Base-by-base conservation (phyloP, 208 protist genomes). In the Leishmania tropica region DNA sequence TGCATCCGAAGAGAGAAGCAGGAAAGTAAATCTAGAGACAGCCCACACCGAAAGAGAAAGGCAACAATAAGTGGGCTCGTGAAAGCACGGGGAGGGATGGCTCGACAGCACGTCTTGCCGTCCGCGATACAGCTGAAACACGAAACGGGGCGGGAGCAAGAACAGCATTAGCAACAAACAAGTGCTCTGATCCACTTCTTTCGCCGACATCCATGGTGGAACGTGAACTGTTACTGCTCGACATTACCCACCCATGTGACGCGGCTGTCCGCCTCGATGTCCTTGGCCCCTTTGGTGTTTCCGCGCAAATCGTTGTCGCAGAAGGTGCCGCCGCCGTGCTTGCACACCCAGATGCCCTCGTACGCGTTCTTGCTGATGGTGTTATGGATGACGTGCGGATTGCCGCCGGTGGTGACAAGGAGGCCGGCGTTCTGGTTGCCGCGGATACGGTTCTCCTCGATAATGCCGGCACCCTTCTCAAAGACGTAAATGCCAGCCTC, bases 301-400 rank as follows among this genome's bases (percentile, higher is more conserved):
- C 87, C 84, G 60, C 91, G 92, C 62, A 98, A 81, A 76, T 98
- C 94, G 76, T 98, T 98, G 70, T 91, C 86, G 81, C 86, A 89
- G 80, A 96, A 96, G 42, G 87, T 92, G 37, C 93, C 93, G 53
- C 87, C 81, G 21, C 95, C 95, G 35, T 70, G 82, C 76, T 96
- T 95, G 85, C 95, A 98, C 60, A 98, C 90, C 94, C 95, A 98
- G 7, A 98, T 87, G 28, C 95, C 95, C 79, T 98, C 95, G 80
- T 96, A 97, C 56, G 87, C 81, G 85, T 97, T 98, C 8, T 88
- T 85, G 37, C 79, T 80, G 67, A 98, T 80, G 2, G 74, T 89
- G 88, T 98, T 98, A 62, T 88, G 84, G 17, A 94, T 89, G 0
- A 96, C 92, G 85, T 94, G 85, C 37, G 93, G 94, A 53, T 71